Evolutionary conservation across 495 filamentous ascomycete species (phyloP).

Genomic region (Xylaria grammica): DNA sequence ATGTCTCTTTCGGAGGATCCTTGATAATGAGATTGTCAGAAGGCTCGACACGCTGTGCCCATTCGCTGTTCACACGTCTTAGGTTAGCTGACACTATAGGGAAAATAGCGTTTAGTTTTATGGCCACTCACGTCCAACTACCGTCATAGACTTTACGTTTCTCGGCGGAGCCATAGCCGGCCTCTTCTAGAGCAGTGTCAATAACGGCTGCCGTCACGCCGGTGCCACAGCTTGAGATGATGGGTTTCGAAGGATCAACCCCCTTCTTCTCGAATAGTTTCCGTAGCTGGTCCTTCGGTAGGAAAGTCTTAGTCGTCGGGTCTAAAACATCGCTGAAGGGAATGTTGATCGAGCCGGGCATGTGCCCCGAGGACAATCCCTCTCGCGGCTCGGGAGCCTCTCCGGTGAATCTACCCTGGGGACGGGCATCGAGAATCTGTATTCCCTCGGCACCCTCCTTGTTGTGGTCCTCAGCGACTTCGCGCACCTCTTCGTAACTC

Average conservation of each 20-base stretch:
- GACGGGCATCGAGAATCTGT: conserved; percentile 89
- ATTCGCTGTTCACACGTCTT: conserved; percentile 60
- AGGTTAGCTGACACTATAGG: conserved; percentile 5
- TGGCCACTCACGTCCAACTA: conserved; percentile 87
- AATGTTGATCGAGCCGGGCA: conserved; percentile 85
- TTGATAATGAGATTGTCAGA: conserved; percentile 62
- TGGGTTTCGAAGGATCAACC: conserved; percentile 78
- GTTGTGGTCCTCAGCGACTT: conserved; percentile 72
- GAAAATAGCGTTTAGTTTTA: neutral
- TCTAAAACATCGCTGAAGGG: conserved; percentile 82
- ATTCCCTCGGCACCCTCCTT: conserved; percentile 81
- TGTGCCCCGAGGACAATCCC: conserved; percentile 88
- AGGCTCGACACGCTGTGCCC: conserved; percentile 68
- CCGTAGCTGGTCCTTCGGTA: conserved; percentile 71
- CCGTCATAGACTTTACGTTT: conserved; percentile 88
- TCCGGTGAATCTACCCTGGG: conserved; percentile 78
- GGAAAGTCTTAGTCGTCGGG: conserved; percentile 77
- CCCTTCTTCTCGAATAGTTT: conserved; percentile 78
- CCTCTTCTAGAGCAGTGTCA: conserved; percentile 82
- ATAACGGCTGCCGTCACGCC: conserved; percentile 94
- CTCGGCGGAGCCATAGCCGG: conserved; percentile 70
- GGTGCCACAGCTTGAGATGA: conserved; percentile 90
- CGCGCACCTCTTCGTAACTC: conserved; percentile 77
- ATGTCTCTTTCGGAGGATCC: conserved; percentile 20
- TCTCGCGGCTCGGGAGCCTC: conserved; percentile 84